A percentile compares a stretch with the other conserved stretches of the same genome.
These are phyloP conservation scores for Eucalyptus albens DNA, from an alignment of 345 rosid species.

Conservation along the genomic window DNA sequence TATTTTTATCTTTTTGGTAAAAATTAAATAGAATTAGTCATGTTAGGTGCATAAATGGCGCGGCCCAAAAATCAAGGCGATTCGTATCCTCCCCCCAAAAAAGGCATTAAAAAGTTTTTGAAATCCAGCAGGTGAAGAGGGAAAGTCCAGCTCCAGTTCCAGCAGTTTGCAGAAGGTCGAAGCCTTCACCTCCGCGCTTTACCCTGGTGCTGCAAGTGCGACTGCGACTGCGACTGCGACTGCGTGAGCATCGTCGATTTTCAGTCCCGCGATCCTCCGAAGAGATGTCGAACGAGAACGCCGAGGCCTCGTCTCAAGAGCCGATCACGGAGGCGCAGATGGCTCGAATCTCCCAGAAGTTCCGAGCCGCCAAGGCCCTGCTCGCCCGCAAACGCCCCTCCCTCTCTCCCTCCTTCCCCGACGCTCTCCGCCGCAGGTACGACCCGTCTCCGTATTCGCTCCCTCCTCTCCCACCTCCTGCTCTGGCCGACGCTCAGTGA, in stretches of 20 bases:
- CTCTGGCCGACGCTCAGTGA: neutral
- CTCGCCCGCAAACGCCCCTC: conserved; percentile 50
- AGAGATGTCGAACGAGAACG: neutral
- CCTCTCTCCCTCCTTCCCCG: conserved; percentile 13
- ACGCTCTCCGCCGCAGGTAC: neutral
- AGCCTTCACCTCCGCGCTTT: neutral
- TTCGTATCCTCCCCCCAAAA: neutral
- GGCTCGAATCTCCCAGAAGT: conserved; percentile 49
- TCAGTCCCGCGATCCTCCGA: neutral
- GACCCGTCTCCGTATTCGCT: neutral
- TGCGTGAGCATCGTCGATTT: neutral
- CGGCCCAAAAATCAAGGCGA: neutral
- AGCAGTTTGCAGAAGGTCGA: neutral
- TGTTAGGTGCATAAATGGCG: too few species aligned
- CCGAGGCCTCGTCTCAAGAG: neutral
- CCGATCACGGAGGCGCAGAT: conserved; percentile 7
- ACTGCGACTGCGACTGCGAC: neutral
- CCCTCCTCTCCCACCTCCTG: neutral
- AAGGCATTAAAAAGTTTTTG: neutral
- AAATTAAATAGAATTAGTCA: neutral
- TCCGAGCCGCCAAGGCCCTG: conserved; percentile 53
- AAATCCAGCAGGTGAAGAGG: neutral
- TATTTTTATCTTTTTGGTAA: too few species aligned
- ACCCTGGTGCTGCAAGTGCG: neutral
- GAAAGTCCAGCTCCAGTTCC: neutral